A percentile compares a stretch with the other conserved stretches of the same genome.
phyloP scores from a whole-genome alignment of 1,284 basidiomycete genomes.

The Filobasidium uniguttulatum region DNA sequence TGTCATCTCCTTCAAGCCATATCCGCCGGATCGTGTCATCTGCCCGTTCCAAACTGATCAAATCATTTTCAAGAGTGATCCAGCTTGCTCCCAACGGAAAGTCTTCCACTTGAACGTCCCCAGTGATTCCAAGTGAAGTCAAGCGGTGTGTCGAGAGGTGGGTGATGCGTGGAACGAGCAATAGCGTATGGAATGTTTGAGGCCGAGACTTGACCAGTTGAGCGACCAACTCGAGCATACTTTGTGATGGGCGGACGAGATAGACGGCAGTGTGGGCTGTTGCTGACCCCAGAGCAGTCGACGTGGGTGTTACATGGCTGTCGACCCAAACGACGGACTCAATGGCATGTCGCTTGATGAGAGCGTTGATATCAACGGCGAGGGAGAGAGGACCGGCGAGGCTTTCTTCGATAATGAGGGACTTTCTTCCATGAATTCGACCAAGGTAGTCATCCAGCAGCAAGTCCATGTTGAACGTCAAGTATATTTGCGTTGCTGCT shows the following conservation, averaged over 20 bases:
- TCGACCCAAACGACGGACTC: conserved; percentile 99
- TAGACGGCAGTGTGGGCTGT: too few relatives aligned
- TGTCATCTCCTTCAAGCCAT: conserved; percentile 78
- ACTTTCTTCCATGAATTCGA: conserved; percentile 91
- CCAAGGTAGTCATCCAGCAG: too few relatives aligned
- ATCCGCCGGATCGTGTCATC: background rate
- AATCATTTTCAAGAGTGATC: conserved; percentile 80
- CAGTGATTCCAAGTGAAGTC: conserved; percentile 82
- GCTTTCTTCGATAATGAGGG: conserved; percentile 74
- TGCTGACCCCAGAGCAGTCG: too few relatives aligned
- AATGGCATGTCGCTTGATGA: conserved; percentile 92
- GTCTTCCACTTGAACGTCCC: conserved; percentile 64
- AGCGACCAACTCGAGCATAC: too few relatives aligned
- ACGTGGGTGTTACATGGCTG: too few relatives aligned
- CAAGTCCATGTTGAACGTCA: too few relatives aligned
- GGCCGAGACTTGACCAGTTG: too few relatives aligned
- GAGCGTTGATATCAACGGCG: conserved; percentile 80
- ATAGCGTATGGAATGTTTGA: too few relatives aligned
- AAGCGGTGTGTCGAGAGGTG: conserved; percentile 67
- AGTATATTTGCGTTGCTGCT: too few relatives aligned
- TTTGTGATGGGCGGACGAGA: too few relatives aligned
- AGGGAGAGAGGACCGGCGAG: conserved; percentile 85
- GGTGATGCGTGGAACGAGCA: background rate
- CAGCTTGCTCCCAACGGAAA: conserved; percentile 68
- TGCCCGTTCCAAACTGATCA: conserved; percentile 60